These are phyloP conservation scores for Neofusicoccum sp. DNA, from an alignment of 2,329 filamentous ascomycete genomes.

Conservation along the genomic window DNA sequence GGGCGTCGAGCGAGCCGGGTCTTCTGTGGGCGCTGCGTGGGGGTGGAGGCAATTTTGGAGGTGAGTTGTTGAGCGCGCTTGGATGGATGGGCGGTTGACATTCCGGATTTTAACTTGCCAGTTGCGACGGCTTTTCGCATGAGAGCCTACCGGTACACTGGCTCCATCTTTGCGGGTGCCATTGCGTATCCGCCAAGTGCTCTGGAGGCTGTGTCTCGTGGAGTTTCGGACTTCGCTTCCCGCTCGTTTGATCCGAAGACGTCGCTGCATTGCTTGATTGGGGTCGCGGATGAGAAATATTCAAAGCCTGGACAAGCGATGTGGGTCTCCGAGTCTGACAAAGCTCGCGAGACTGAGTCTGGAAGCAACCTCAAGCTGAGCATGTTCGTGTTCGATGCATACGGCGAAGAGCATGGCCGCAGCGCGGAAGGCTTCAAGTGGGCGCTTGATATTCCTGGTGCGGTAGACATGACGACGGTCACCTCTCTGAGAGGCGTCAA, in stretches of 20 bases:
- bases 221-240: constrained; percentile 25
- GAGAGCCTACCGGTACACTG: constrained; percentile 20
- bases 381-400: constrained; percentile 31
- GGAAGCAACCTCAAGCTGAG: constrained; percentile 18
- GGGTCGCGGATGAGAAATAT: constrained; percentile 23
- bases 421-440: constrained; percentile 29
- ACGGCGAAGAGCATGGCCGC: constrained; percentile 32
- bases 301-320: constrained; percentile 20
- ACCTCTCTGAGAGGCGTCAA: constrained; percentile 26
- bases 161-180: constrained; percentile 20
- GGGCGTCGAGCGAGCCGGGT: constrained; percentile 41
- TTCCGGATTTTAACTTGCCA: constrained; percentile 7
- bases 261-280: constrained; percentile 30
- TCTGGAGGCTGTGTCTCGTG: constrained; percentile 21
- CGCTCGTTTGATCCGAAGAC: constrained; percentile 28
- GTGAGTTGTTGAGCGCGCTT: constrained; percentile 13
- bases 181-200: constrained; percentile 20
- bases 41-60: constrained; percentile 38
- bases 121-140: constrained; percentile 23
- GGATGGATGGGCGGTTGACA: constrained; percentile 10
- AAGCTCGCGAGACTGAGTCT: constrained; percentile 22
- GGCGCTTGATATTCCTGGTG: constrained; percentile 28
- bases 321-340: constrained; percentile 14
- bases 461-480: constrained; percentile 25
- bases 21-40: constrained; percentile 44